Evolutionary conservation across 2,329 filamentous ascomycete genomes (phyloP), one percentile per base, ranked within the genome.

Genomic region (Cercospora berteroae): DNA sequence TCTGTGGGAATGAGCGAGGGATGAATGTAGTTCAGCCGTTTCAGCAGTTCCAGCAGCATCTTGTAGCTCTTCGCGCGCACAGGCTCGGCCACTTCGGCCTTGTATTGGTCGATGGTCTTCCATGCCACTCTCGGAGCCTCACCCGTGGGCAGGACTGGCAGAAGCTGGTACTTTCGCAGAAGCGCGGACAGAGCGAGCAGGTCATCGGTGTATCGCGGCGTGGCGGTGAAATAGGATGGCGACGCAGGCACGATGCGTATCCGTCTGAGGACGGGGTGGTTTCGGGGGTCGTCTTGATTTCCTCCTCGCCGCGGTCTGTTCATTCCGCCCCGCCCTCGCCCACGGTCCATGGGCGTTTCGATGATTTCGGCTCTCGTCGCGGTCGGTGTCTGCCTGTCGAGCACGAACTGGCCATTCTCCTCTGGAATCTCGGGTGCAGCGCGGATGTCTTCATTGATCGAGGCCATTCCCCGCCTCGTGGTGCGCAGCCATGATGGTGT

Each of bases 141-240:
- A 67, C 84, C 85, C 0, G 87, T 79, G 1, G 87, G 80, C 10
- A 94, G 81, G 3, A 83, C 86, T 6, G 95, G 95, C 13, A 98
- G 85, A 27, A 88, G 84, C 65, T 88, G 85, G 78, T 95, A 90
- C 79, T 88, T 89, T 63, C 88, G 87, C 65, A 91, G 81, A 25
- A 98, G 85, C 10, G 86, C 84, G 74, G 92, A 87, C 58, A 99
- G 85, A 56, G 84, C 82, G 72, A 98, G 86, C 73, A 91, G 87
- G 75, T 91, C 87, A 81, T 99, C 95, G 80, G 90, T 95, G 83
- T 97, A 97, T 64, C 86, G 84, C 1, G 94, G 91, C 69, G 90
- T 90, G 62, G 90, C 90, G 62, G 93, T 94, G 83, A 98, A 99
- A 82, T 99, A 99, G n/a, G 94, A 95, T 2, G 92, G 89, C 39